Conservation (phyloP, 2,329 filamentous ascomycete species). For the Exserohilum turcica region DNA sequence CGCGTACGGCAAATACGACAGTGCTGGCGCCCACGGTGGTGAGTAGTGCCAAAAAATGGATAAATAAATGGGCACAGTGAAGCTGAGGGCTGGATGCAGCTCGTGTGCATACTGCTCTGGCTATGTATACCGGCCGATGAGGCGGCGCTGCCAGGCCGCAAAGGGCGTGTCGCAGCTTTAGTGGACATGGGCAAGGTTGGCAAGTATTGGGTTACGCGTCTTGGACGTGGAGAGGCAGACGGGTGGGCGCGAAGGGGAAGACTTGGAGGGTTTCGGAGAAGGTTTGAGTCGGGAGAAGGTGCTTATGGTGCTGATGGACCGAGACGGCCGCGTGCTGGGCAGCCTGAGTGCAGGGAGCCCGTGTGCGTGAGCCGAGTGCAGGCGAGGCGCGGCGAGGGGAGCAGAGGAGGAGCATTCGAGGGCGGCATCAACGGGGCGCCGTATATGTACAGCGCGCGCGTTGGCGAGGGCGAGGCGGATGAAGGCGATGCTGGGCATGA, state of each 20-base stretch:
- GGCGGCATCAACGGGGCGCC: too few relatives aligned
- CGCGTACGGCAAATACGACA: background rate
- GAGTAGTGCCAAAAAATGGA: too few relatives aligned
- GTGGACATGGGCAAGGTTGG: background rate
- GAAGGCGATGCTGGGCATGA: background rate
- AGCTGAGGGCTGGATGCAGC: background rate
- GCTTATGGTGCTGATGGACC: background rate
- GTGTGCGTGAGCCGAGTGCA: too few relatives aligned
- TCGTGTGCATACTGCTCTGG: background rate
- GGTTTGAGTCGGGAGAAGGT: background rate
- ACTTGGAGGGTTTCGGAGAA: slow-evolving; percentile 17
- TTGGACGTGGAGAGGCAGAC: background rate
- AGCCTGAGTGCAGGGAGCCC: too few relatives aligned
- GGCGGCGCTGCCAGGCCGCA: slow-evolving; percentile 6
- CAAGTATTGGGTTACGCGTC: slow-evolving; percentile 10
- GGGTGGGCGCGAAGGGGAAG: background rate
- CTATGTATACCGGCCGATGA: background rate
- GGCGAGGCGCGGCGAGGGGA: too few relatives aligned
- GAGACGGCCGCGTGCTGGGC: background rate
- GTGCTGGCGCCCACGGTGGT: background rate
- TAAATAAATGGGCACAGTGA: too few relatives aligned
- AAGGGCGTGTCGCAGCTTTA: slow-evolving; percentile 7
- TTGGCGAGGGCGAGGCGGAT: too few relatives aligned
- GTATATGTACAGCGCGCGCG: too few relatives aligned
- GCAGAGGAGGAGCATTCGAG: too few relatives aligned